A percentile compares a stretch with the other conserved stretches of the same genome.
Conservation (phyloP, 2,329 filamentous ascomycete species). For the Cercospora zeina region DNA sequence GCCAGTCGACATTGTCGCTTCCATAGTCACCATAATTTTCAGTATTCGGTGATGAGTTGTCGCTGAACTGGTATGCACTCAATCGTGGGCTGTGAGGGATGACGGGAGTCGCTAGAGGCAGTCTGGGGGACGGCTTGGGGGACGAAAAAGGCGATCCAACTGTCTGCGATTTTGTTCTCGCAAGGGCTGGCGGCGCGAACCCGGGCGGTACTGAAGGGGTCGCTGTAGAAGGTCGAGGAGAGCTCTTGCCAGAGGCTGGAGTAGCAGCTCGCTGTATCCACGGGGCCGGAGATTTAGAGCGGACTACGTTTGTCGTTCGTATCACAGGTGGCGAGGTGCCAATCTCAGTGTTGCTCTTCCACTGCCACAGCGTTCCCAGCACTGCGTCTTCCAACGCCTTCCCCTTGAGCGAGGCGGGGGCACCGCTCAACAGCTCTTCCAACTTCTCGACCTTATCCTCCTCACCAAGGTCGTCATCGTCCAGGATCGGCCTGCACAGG, state of each 20-base stretch:
- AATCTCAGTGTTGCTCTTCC: conserved; percentile 61
- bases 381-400: conserved; percentile 83
- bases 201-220: conserved; percentile 83
- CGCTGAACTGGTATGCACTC: conserved; percentile 94
- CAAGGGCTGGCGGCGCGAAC: conserved; percentile 73
- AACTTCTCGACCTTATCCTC: conserved; percentile 95
- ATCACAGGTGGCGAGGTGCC: conserved; percentile 78
- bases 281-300: conserved; percentile 85
- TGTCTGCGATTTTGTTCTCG: conserved; percentile 71
- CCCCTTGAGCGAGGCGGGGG: conserved; percentile 70
- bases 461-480: conserved; percentile 66
- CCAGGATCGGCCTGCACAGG: conserved; percentile 82
- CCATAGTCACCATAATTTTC: conserved; percentile 91
- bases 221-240: conserved; percentile 72
- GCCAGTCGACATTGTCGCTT: conserved; percentile 94
- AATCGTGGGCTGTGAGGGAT: conserved; percentile 93
- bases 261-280: conserved; percentile 78
- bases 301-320: conserved; percentile 77
- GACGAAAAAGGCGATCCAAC: conserved; percentile 85
- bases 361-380: conserved; percentile 86
- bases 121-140: conserved; percentile 84
- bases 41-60: conserved; percentile 68
- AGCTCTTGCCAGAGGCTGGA: conserved; percentile 75
- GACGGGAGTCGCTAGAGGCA: conserved; percentile 82
- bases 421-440: conserved; percentile 78